phyloP scores from a whole-genome alignment of 225 moss, liverwort and hornwort genomes.

The Marchantia paleacea region DNA sequence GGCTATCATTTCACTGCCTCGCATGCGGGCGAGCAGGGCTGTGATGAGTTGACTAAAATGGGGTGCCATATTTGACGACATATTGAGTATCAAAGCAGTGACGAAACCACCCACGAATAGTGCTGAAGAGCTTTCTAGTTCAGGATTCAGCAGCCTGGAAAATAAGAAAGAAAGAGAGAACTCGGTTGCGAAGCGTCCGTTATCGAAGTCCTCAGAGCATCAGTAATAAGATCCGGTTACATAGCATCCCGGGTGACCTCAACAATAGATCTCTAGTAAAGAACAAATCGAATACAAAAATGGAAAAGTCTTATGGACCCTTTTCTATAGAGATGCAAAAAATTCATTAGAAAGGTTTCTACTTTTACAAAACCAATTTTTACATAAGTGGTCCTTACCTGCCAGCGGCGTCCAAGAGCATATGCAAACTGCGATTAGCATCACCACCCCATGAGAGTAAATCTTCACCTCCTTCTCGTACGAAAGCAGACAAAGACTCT shows the following conservation, averaged over 20 bases:
- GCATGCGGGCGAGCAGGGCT: conserved; percentile 72
- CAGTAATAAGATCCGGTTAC: neutral
- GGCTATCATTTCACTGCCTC: conserved; percentile 56
- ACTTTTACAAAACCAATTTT: neutral
- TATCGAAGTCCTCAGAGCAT: neutral
- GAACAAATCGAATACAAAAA: neutral
- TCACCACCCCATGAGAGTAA: conserved; percentile 72
- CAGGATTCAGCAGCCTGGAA: conserved; percentile 74
- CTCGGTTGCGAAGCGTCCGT: neutral
- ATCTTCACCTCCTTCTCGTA: conserved; percentile 82
- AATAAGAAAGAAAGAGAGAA: neutral
- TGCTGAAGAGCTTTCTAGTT: conserved; percentile 76
- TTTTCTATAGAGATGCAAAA: too few species aligned
- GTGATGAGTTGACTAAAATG: conserved; percentile 66
- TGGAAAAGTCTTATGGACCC: neutral
- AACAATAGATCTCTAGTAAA: neutral
- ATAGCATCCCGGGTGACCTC: neutral
- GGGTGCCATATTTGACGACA: conserved; percentile 71
- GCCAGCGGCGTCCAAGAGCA: conserved; percentile 82
- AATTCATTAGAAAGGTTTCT: too few species aligned
- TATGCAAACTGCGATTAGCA: conserved; percentile 56
- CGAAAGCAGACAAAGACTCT: conserved; percentile 76
- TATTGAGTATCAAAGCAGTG: conserved; percentile 63
- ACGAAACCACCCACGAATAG: conserved; percentile 82
- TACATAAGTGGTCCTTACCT: conserved; percentile 38